Base-by-base conservation (phyloP, 2,329 filamentous ascomycete genomes). In the Penicillium aurantiogriseum region DNA sequence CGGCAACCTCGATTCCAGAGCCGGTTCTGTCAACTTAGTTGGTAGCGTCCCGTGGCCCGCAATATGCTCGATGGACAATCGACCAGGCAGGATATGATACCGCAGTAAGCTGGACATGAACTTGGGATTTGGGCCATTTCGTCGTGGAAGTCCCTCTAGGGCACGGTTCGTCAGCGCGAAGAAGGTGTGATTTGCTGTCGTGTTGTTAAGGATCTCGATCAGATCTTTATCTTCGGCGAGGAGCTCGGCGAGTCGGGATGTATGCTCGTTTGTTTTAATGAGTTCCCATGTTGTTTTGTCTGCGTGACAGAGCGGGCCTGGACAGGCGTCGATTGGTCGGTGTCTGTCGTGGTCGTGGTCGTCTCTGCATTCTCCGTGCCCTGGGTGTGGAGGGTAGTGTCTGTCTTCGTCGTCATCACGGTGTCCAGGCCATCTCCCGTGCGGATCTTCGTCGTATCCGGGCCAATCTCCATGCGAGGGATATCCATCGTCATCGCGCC, bases 81-180 rank as follows among this genome's bases (percentile, higher is more conserved):
- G 46, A 27, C 86, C 87, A 0, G 85, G 77, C 0, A 85, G 84
- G 61, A 96, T 76, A 67, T 96, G 92, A 75, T 97, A 96, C 45
- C 83, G 75, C 1, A 96, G 76, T 6, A 92, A 70, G 52, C 81
- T 80, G 76, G 90, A 85, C 60, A 95, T 87, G 73, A 91, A 88
- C 31, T 36, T 51, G 6, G 21, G 17, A 27, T n/a, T 56, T 83
- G 82, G 5, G 87, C 87, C 76, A 59, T 13, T 44, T 50, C 80
- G 75, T 51, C 74, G 21, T 86, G 80, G 57, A 88, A 45, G 39
- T 36, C 17, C 25, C 17, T 52, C 84, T 66, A 97, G 93, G 0
- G 91, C 91, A 49, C 81, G 78, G 71, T 96, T 85, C 1, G 84
- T 86, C 0, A 92, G 92, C 2, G 90, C 89, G 67, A 96, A 95